Evolutionary conservation across 2,329 filamentous ascomycete genomes (phyloP).

Genomic region (Sporothrix brasiliensis): DNA sequence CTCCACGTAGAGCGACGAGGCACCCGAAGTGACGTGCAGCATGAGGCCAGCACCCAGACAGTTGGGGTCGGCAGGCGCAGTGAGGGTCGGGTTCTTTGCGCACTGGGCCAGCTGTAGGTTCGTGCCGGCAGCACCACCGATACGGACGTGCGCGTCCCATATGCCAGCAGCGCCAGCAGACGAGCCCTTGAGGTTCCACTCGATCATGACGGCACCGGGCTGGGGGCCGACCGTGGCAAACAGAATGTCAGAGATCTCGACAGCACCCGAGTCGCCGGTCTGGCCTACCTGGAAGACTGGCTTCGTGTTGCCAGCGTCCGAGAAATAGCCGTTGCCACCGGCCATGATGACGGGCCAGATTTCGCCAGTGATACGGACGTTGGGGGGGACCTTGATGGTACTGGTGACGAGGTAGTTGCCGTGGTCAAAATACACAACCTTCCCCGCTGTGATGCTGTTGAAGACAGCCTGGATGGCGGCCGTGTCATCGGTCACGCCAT

Average conservation of each 20-base stretch:
- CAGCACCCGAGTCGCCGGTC: conserved; percentile 72
- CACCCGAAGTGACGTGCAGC: conserved; percentile 63
- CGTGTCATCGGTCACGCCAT: conserved; percentile 86
- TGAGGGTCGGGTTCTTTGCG: conserved; percentile 70
- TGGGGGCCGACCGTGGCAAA: conserved; percentile 82
- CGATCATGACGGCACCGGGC: conserved; percentile 84
- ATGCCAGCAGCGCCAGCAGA: conserved; percentile 72
- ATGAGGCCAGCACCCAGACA: conserved; percentile 77
- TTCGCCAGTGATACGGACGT: conserved; percentile 86
- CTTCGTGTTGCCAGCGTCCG: conserved; percentile 72
- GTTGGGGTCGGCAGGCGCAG: conserved; percentile 52
- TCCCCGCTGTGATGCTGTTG: conserved; percentile 63
- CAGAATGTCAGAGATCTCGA: conserved; percentile 87
- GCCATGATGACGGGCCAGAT: conserved; percentile 91
- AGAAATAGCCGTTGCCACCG: conserved; percentile 69
- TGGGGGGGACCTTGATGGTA: conserved; percentile 73
- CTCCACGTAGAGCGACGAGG: conserved; percentile 74
- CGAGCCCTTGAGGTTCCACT: conserved; percentile 80
- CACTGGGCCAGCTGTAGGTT: conserved; percentile 78
- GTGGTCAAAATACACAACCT: conserved; percentile 75
- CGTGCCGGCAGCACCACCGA: conserved; percentile 85
- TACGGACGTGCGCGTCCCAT: conserved; percentile 95
- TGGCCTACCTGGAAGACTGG: conserved; percentile 86
- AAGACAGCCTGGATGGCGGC: conserved; percentile 78
- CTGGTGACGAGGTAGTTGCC: conserved; percentile 71